Base-by-base conservation (phyloP, 345 rosid species). In the Litchi chinensis region DNA sequence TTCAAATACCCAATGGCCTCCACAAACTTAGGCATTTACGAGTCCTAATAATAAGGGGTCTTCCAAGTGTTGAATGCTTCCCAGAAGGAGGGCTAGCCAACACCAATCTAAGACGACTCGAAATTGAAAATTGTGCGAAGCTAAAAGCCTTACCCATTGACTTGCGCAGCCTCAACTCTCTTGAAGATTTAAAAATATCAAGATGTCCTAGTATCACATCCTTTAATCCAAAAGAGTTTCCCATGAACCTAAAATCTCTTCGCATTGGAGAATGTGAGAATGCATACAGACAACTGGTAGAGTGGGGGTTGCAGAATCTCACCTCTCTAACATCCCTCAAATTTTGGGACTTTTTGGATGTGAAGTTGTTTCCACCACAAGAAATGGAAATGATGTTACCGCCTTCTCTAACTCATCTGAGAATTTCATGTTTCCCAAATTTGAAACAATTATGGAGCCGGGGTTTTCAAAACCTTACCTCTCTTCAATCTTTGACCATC, bases 261-360 rank as follows among this genome's bases (percentile, higher is more conserved):
- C 1, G 5, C 52, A 64, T 73, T 74, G 7, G 8, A 0, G 66
- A 8, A 5, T 6, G 21, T 22, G 68, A 62, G 40, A 39, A 44
- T n/a, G 63, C 60, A 8, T 19, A 24, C 22, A 68, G 18, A 21
- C 39, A 76, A 32, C 67, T 80, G 7, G 24, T 48, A 7, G 43
- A 60, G 7, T 80, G 83, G 82, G 83, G 81, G 0, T 76, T 77
- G 64, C 65, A 80, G 62, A 77, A 43, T 8, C 70, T 83, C 46
- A 62, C 59, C 22, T 77, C 66, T 32, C 83, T 74, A 12, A 18
- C 16, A 12, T 7, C 9, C 2, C 79, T 80, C 6, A 0, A 12
- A 5, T 70, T 83, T 10, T 48, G 60, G 3, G 73, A 76, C 57
- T 63, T 26, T 8, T 26, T 74, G 13, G n/a, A 77, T 11, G 66